Conservation (phyloP, 257 asterid species). For the Plantago major region DNA sequence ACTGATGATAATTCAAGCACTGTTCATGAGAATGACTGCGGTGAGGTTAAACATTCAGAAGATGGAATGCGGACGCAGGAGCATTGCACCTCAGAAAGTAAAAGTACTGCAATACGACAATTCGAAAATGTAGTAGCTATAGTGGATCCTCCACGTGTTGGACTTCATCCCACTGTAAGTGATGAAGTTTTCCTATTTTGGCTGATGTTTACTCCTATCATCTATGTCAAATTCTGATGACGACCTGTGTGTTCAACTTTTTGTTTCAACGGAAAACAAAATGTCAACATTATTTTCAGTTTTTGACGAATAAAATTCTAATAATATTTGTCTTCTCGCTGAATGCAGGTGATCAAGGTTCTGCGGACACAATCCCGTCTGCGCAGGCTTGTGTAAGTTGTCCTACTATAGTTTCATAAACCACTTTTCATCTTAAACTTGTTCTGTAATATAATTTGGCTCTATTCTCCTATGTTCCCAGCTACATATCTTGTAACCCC, state of each 20-base stretch:
- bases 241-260: neutral
- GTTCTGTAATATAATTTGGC: neutral
- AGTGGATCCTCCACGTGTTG: constrained; percentile 99
- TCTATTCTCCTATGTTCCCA: constrained; percentile 32
- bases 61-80: constrained; percentile 30
- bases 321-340: neutral
- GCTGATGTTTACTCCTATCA: neutral
- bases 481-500: constrained; percentile 97
- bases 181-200: constrained; percentile 16
- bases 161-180: constrained; percentile 99
- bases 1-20: constrained; percentile 31
- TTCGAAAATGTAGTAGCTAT: constrained; percentile 85
- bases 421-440: neutral
- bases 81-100: constrained; percentile 28
- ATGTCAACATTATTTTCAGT: no score
- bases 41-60: constrained; percentile 26
- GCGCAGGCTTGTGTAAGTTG: constrained; percentile 90
- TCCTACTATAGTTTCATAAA: neutral
- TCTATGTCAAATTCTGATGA: neutral
- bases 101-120: constrained; percentile 28
- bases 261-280: neutral
- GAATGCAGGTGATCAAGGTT: constrained; percentile 79
- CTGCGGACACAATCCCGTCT: constrained; percentile 74
- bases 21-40: constrained; percentile 31
- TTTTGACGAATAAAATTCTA: neutral